Evolutionary conservation across 139 green algal species (phyloP).

Genomic region (Coelastrella sp.): DNA sequence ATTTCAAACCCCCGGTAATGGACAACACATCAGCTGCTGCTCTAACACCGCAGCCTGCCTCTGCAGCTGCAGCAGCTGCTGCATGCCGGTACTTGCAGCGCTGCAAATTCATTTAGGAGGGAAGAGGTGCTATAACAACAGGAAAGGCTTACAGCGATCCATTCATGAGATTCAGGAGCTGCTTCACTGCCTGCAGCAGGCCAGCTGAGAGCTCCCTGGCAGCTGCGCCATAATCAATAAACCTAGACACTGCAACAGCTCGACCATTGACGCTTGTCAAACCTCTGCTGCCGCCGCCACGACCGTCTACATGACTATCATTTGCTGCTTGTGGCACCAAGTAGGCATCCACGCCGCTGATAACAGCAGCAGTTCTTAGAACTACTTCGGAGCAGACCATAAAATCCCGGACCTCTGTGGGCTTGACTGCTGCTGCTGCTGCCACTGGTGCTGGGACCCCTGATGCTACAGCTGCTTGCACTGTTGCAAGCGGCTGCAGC

Average conservation of each 20-base stretch:
- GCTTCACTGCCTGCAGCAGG: not conserved
- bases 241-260: not conserved
- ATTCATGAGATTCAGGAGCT: conserved; percentile 1
- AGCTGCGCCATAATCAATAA: not conserved
- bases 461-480: not conserved
- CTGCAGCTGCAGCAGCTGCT: too few species aligned
- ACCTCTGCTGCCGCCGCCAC: not conserved
- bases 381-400: not conserved
- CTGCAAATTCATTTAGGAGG: too few species aligned
- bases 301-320: not conserved
- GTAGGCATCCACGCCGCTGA: not conserved
- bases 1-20: too few species aligned
- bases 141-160: too few species aligned
- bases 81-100: too few species aligned
- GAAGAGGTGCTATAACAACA: too few species aligned
- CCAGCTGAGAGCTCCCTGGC: not conserved
- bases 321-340: not conserved
- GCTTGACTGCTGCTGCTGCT: not conserved
- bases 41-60: too few species aligned
- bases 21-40: too few species aligned
- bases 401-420: not conserved
- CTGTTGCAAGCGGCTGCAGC: not conserved
- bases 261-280: not conserved
- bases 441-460: not conserved
- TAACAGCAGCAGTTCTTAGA: not conserved